Base-by-base conservation (phyloP, 805 yeast genomes). In the Naumovozyma dairenensis region DNA sequence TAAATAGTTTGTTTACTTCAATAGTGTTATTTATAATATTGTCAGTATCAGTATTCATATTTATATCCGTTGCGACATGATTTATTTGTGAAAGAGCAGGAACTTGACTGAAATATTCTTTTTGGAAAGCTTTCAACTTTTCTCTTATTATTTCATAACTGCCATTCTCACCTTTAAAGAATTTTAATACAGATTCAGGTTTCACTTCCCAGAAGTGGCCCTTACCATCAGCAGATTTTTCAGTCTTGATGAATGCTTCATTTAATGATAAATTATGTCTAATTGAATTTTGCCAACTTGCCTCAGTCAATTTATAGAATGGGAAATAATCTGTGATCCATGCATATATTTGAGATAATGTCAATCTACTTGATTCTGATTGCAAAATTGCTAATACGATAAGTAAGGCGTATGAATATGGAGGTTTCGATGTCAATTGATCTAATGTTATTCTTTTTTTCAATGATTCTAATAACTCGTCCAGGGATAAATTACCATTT, bases 251-350 rank as follows among this genome's bases (percentile, higher is more conserved):
- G 53, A 89, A 89, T 0, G 96, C 95, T 53, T 92, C 92, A 59
- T 89, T 92, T 47, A 89, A 68, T 9, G 96, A 85, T 20, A 89
- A 65, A 46, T 92, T 89, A 60, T 89, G 98, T 41, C 98, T 77
- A 42, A 89, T 92, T 21, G 96, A 87, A 60, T 89, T 89, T 60
- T 89, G 96, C 98, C 98, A 89, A 18, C 96, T 96, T 8, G 84
- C 80, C 46, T 85, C 94, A 38, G 82, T 80, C 42, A 73, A 75
- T 43, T 77, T 75, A 59, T 92, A 92, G 55, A 79, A 89, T 41
- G 68, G 72, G 57, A 87, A 89, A 24, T 93, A 80, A 29, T 75
- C 76, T 6, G 92, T 75, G 28, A 89, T 92, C 98, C 98, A 89
- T 46, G 66, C 69, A 62, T 89, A 89, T 27, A 89, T 92, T 50